These are phyloP conservation scores for Euphorbia corollata DNA, from an alignment of 441 rosid species.

Conservation along the genomic window DNA sequence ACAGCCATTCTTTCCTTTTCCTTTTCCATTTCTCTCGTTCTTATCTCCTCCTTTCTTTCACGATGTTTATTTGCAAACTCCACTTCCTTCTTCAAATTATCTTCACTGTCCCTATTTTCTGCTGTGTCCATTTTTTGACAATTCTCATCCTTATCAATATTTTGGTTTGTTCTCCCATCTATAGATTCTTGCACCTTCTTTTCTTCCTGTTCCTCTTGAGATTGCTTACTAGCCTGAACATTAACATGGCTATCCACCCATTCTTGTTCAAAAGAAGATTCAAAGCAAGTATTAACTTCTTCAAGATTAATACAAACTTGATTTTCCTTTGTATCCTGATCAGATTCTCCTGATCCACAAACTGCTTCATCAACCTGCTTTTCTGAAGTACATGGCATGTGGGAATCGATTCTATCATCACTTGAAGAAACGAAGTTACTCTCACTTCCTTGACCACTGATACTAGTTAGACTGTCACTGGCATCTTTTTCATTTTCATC, in stretches of 20 bases:
- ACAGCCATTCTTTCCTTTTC: constrained; percentile 63
- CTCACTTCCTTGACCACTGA: constrained; percentile 18
- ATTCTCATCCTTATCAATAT: constrained; percentile 29
- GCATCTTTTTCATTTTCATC: constrained; percentile 35
- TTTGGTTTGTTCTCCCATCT: constrained; percentile 32
- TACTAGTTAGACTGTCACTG: constrained; percentile 13
- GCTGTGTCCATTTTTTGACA: constrained; percentile 29
- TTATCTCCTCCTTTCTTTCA: constrained; percentile 43
- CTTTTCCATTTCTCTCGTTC: constrained; percentile 45
- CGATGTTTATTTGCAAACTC: constrained; percentile 31
- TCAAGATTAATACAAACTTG: constrained; percentile 23
- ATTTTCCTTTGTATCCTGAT: constrained; percentile 21
- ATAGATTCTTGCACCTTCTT: constrained; percentile 18
- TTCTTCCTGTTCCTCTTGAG: constrained; percentile 27
- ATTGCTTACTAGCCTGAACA: constrained; percentile 15
- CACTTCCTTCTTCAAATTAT: constrained; percentile 36
- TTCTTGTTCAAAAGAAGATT: constrained; percentile 25
- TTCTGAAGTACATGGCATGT: constrained; percentile 5
- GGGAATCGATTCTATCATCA: constrained; percentile 26
- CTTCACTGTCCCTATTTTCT: constrained; percentile 39
- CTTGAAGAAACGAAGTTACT: constrained; percentile 14
- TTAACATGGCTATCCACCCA: constrained; percentile 8
- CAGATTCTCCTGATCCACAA: constrained; percentile 11
- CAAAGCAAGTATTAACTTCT: constrained; percentile 28
- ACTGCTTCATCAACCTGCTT: constrained; percentile 12